Base-by-base conservation (phyloP, 768 basidiomycete genomes). In the Lanmaoa pseudosensibilis region DNA sequence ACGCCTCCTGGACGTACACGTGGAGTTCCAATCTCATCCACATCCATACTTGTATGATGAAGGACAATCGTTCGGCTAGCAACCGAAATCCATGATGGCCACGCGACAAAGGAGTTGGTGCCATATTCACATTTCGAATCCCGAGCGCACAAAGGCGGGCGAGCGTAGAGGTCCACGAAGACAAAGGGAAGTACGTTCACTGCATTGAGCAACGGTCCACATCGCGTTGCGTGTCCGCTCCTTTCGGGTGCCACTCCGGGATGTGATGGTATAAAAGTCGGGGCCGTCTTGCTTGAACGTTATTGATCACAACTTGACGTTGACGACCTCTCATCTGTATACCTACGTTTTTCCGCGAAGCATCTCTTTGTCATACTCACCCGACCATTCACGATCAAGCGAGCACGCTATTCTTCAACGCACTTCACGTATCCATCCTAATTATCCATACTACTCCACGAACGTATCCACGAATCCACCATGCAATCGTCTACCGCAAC, bases 71-170 rank as follows among this genome's bases (percentile, higher is more conserved):
- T 27, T 23, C 52, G 50, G 52, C 23, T 52, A 53, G 18, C 16
- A 47, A 25, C 44, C 54, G 32, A 34, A 6, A 18, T 4, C 9
- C 27, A 40, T 65, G 12, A 13, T 44, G 23, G 21, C 21, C 53
- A 48, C 38, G 45, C 44, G 46, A 58, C 54, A 61, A 60, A 58
- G 54, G 46, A 25, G 30, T 46, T 2, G 34, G 19, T 16, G 38
- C 23, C 32, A 59, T 32, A 25, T 49, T 25, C 38, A 45, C 27
- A 25, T 32, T 37, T 54, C 47, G 33, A 45, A 37, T 21, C 23
- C 27, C 47, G 51, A 41, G 49, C 10, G 36, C 43, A 65, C 62
- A 67, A 67, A 67, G 64, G 52, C 30, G 43, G 44, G 49, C 7
- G 30, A 48, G 47, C 18, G 43, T 25, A 33, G 52, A 34, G 23